Evolutionary conservation across 441 rosid genomes (phyloP).

Genomic region (Gossypium laxum): DNA sequence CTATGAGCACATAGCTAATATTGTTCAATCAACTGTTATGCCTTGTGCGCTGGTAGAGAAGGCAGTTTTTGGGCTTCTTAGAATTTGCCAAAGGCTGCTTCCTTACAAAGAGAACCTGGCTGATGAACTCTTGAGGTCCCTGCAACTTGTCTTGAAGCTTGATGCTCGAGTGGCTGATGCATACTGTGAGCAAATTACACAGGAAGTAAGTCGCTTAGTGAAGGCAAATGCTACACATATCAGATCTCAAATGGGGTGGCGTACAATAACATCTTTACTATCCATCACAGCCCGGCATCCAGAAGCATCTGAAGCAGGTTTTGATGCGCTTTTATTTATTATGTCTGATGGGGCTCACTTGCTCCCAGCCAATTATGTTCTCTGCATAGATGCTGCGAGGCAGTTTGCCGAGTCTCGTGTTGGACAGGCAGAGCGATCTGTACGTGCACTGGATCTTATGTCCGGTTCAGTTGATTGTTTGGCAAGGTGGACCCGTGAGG

Average conservation of each 20-base stretch:
- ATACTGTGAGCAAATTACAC: conserved; percentile 79
- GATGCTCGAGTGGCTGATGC: conserved; percentile 97
- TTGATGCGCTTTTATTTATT: conserved; percentile 58
- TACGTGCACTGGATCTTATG: conserved; percentile 74
- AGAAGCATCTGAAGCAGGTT: conserved; percentile 90
- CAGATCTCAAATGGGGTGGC: conserved; percentile 89
- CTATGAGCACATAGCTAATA: conserved; percentile 75
- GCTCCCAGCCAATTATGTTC: conserved; percentile 61
- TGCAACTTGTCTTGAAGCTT: conserved; percentile 83
- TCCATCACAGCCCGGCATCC: conserved; percentile 88
- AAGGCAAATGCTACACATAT: conserved; percentile 88
- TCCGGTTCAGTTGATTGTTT: conserved; percentile 64
- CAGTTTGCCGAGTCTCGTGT: conserved; percentile 97
- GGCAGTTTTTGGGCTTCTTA: conserved; percentile 88
- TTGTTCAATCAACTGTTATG: conserved; percentile 85
- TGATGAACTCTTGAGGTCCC: conserved; percentile 84
- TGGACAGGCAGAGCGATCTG: conserved; percentile 72
- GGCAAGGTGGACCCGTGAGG: conserved; percentile 54
- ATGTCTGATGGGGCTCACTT: conserved; percentile 75
- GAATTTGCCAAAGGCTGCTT: conserved; percentile 84
- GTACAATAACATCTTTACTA: conserved; percentile 69
- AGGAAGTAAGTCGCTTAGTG: conserved; percentile 81
- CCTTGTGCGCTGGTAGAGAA: conserved; percentile 82
- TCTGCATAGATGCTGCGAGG: conserved; percentile 73
- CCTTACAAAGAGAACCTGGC: conserved; percentile 88